Percentiles rank a stretch among this genome's conserved stretches.
Evolutionary conservation across 2,329 filamentous ascomycete species (phyloP).

Genomic region (Neonectria ditissima): DNA sequence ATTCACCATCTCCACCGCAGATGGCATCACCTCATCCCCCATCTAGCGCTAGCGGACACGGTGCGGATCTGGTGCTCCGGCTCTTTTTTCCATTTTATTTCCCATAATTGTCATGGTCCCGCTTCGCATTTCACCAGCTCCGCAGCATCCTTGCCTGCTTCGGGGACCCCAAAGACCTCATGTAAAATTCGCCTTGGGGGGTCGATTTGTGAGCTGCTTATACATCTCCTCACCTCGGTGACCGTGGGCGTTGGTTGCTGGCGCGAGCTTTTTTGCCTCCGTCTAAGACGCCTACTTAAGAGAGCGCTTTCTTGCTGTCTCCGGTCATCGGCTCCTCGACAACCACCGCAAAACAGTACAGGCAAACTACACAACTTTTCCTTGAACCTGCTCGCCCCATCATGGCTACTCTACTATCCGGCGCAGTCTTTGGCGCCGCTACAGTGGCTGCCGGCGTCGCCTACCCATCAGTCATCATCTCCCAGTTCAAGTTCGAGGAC

Average conservation of each 20-base stretch:
- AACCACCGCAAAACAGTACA: background rate
- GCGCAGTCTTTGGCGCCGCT: slow-evolving; percentile 71
- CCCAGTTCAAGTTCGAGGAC: slow-evolving; percentile 70
- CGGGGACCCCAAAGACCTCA: slow-evolving; percentile 8
- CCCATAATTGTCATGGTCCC: background rate
- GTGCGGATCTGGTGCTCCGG: slow-evolving; percentile 7
- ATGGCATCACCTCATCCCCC: slow-evolving; percentile 25
- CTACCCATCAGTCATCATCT: slow-evolving; percentile 68
- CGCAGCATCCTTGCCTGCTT: slow-evolving; percentile 18
- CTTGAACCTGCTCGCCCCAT: background rate
- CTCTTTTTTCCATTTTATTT: too few relatives aligned
- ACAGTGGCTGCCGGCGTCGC: slow-evolving; percentile 71
- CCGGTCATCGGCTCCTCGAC: background rate
- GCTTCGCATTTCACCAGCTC: background rate
- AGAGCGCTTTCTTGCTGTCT: slow-evolving; percentile 1
- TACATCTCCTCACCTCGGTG: background rate
- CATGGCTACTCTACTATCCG: slow-evolving; percentile 57
- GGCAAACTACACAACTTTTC: background rate
- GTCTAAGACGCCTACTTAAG: slow-evolving; percentile 1
- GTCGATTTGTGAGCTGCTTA: slow-evolving; percentile 15
- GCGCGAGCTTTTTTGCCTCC: background rate
- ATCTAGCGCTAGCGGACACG: slow-evolving; percentile 9
- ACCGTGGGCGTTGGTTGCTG: background rate
- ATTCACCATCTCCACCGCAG: slow-evolving; percentile 11
- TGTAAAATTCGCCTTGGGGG: background rate